phyloP scores from a whole-genome alignment of 352 stramenopile species.

The Phytophthora fragariaefolia region DNA sequence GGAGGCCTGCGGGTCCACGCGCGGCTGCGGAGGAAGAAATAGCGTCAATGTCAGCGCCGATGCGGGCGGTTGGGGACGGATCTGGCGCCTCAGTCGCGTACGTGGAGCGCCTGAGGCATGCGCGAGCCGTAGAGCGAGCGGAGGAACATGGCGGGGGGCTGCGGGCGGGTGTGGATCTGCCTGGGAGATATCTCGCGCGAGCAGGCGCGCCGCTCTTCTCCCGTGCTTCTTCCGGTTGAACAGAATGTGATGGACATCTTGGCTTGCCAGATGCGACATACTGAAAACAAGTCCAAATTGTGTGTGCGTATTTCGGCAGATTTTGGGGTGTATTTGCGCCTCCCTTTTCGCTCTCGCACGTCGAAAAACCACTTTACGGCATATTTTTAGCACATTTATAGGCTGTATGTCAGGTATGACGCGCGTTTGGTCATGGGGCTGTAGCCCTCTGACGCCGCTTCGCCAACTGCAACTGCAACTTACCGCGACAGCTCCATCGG shows the following conservation, averaged over 20 bases:
- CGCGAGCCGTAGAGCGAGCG: conserved; percentile 77
- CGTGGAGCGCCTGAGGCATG: conserved; percentile 79
- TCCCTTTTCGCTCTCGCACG: neutral
- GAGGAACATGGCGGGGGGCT: conserved; percentile 64
- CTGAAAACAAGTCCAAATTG: conserved; percentile 6
- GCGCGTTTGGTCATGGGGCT: neutral
- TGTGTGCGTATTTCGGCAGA: conserved; percentile 11
- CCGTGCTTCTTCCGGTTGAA: conserved; percentile 25
- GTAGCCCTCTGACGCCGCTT: conserved; percentile 19
- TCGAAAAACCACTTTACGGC: conserved; percentile 2
- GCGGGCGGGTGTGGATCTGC: conserved; percentile 6
- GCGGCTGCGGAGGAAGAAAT: conserved; percentile 48
- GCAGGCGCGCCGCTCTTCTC: conserved; percentile 25
- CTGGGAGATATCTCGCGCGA: conserved; percentile 3
- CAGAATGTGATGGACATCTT: conserved; percentile 19
- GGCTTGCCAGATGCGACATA: neutral
- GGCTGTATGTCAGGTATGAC: neutral
- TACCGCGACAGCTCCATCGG: conserved; percentile 28
- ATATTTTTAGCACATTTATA: neutral
- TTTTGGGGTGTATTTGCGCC: conserved; percentile 4
- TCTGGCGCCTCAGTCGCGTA: conserved; percentile 30
- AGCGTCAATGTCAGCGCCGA: neutral
- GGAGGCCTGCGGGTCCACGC: conserved; percentile 65
- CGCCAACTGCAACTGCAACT: neutral
- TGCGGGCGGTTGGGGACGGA: neutral